phyloP scores from a whole-genome alignment of 164 flowering plant genomes.

The Warburgia ugandensis region DNA sequence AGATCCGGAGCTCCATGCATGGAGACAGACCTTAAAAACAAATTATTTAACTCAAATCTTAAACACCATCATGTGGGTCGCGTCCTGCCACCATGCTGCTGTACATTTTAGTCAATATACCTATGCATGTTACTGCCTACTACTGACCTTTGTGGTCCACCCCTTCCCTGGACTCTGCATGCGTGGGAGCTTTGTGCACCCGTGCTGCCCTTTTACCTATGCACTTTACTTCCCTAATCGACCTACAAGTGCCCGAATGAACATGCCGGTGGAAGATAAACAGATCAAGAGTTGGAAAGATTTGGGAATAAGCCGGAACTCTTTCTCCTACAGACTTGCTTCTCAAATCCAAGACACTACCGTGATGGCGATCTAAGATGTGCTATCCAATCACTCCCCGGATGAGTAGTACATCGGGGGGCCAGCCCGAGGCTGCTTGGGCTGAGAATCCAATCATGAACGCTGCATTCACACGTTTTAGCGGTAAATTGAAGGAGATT shows the following conservation, averaged over 20 bases:
- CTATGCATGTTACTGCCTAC: slow-evolving; percentile 57
- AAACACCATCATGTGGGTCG: slow-evolving; percentile 64
- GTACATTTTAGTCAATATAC: slow-evolving; percentile 73
- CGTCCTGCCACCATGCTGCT: slow-evolving; percentile 72
- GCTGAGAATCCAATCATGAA: slow-evolving; percentile 16
- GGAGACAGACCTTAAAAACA: slow-evolving; percentile 62
- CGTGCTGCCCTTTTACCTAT: no score
- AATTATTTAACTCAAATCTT: slow-evolving; percentile 27
- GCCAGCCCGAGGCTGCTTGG: slow-evolving; percentile 23
- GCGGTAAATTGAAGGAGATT: slow-evolving; percentile 18
- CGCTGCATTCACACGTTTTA: slow-evolving; percentile 26
- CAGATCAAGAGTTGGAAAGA: slow-evolving; percentile 1
- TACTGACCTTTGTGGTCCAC: no score
- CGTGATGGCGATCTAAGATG: slow-evolving; percentile 32
- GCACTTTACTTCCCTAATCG: slow-evolving; percentile 74
- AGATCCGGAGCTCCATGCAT: slow-evolving; percentile 67
- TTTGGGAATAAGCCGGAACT: slow-evolving; percentile 24
- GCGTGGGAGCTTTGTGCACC: no score
- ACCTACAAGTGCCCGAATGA: slow-evolving; percentile 50
- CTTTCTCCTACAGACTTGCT: slow-evolving; percentile 21
- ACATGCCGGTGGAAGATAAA: slow-evolving; percentile 50
- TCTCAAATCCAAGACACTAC: slow-evolving; percentile 29
- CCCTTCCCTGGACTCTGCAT: no score
- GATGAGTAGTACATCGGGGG: slow-evolving; percentile 38
- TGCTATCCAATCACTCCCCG: slow-evolving; percentile 32